These are phyloP conservation scores for Candida silvicultrix DNA, from an alignment of 805 yeast genomes.

Conservation along the genomic window DNA sequence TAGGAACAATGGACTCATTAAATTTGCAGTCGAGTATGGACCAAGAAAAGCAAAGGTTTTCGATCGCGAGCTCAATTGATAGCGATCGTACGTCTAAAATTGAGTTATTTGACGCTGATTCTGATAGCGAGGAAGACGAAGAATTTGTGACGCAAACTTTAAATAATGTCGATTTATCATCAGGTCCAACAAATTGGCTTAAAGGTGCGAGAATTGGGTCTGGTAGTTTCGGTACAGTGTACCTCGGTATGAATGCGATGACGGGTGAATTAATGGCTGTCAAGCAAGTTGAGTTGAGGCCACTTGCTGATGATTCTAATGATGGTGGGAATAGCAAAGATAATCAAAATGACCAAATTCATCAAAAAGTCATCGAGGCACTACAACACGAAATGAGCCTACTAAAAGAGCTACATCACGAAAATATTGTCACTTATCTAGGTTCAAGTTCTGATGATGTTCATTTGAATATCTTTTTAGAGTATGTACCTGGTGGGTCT, in stretches of 20 bases:
- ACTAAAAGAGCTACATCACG: conserved; percentile 76
- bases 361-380: conserved; percentile 65
- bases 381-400: conserved; percentile 76
- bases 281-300: conserved; percentile 78
- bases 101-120: conserved; percentile 19
- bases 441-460: conserved; percentile 79
- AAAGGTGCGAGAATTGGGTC: conserved; percentile 91
- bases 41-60: conserved; percentile 20
- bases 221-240: conserved; percentile 93
- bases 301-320: conserved; percentile 27
- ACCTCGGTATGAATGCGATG: conserved; percentile 81
- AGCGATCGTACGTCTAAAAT: conserved; percentile 20
- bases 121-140: conserved; percentile 13
- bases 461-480: conserved; percentile 71
- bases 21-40: conserved; percentile 25
- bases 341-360: conserved; percentile 25
- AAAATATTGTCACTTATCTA: conserved; percentile 84
- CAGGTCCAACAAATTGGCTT: conserved; percentile 79
- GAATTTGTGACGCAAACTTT: conserved; percentile 1
- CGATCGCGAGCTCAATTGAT: conserved; percentile 17
- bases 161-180: conserved; percentile 15
- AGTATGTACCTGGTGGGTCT: conserved; percentile 70
- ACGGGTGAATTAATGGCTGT: conserved; percentile 98
- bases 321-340: conserved; percentile 24
- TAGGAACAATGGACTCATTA: conserved; percentile 23